Base-by-base conservation (phyloP, 1,139 yeast species). In the Geotrichum citri-aurantii region DNA sequence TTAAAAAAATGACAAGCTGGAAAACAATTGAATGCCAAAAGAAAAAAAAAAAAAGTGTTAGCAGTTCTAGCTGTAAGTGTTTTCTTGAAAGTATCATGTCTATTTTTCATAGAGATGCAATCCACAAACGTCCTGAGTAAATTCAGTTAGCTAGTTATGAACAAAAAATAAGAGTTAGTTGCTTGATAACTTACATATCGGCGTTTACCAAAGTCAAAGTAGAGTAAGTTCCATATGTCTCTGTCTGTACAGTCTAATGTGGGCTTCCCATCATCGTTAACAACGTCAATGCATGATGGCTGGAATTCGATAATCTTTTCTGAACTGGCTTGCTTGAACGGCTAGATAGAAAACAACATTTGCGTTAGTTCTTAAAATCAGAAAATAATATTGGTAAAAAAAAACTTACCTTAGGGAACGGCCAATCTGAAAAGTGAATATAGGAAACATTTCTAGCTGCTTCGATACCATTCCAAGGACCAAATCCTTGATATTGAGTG, bases 221-320 rank as follows among this genome's bases (percentile, higher is more conserved):
- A 71, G 1, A 69, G 52, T 2, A 58, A 53, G 48, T 68, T 65
- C 75, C 75, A 71, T 21, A 65, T 23, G 5, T 58, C 54, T 21
- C 67, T 59, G 29, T 62, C 63, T 26, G 64, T 64, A 52, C 69
- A 68, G 48, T 68, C 69, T 21, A 24, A 21, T 3, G 49, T 40
- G 1, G 52, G 40, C 8, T 48, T 24, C 4, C 59, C 58, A 19
- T 52, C 50, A 11, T 56, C 48, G 21, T 33, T 2, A 23, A 42
- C 42, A 27, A 17, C 37, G 17, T 27, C 33, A 14, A 37, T 26
- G 26, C 61, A 59, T n/a, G 24, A 17, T 2, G 61, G 61, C 51
- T 59, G 61, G 37, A 47, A 33, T 17, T 52, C 37, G 7, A 50
- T 17, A 7, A 59, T 19, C 24, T 50, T 29, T 17, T 52, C 57